Percentiles rank a stretch among this genome's conserved stretches.
Evolutionary conservation across 2,329 filamentous ascomycete species (phyloP).

Genomic region (Penicillium capsulatum): DNA sequence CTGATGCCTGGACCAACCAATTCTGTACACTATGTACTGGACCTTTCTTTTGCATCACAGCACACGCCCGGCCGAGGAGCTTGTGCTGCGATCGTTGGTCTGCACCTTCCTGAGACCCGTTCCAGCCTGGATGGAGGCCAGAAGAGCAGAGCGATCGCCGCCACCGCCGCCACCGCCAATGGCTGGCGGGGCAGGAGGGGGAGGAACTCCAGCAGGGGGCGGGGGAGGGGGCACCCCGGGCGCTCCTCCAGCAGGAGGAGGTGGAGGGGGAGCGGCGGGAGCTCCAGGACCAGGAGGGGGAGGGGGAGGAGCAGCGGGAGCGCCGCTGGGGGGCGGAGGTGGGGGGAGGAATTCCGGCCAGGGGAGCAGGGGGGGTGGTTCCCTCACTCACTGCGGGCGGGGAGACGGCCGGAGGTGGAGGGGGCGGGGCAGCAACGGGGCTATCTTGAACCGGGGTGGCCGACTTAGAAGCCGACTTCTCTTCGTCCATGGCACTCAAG

Average conservation of each 20-base stretch:
- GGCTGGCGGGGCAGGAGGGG: conserved; percentile 35
- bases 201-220: conserved; percentile 40
- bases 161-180: conserved; percentile 38
- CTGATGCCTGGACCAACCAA: not conserved
- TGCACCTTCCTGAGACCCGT: conserved; percentile 77
- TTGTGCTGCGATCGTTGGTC: conserved; percentile 79
- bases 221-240: conserved; percentile 51
- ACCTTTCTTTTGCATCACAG: conserved; percentile 30
- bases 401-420: conserved; percentile 45
- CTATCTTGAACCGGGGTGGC: conserved; percentile 44
- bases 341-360: conserved; percentile 32
- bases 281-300: conserved; percentile 29
- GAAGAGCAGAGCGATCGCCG: conserved; percentile 55
- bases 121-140: conserved; percentile 80
- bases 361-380: conserved; percentile 27
- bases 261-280: conserved; percentile 26
- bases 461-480: conserved; percentile 54
- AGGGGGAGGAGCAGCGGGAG: conserved; percentile 47
- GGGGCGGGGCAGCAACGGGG: conserved; percentile 39
- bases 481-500: conserved; percentile 69
- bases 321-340: conserved; percentile 32
- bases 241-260: conserved; percentile 37
- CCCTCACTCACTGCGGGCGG: conserved; percentile 28
- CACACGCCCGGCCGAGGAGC: conserved; percentile 72
- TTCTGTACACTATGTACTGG: conserved; percentile 23